phyloP scores from a whole-genome alignment of 176 grass and related monocot species.

The Lolium perenne region DNA sequence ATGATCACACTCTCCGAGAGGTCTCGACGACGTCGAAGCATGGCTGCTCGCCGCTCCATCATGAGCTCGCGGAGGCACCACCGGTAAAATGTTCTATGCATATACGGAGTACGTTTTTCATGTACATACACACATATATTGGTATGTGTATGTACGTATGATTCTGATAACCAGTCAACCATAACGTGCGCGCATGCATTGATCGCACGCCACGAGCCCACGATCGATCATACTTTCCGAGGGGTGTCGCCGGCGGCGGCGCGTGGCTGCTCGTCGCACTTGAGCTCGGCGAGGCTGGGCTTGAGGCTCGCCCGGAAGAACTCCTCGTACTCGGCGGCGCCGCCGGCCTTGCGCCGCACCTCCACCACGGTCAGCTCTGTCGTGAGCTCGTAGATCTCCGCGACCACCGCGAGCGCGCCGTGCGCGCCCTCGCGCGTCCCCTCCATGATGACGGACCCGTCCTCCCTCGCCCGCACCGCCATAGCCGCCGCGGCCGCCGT shows the following conservation, averaged over 20 bases:
- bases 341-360: slow-evolving; percentile 83
- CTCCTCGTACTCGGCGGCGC: slow-evolving; percentile 81
- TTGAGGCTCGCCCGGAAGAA: slow-evolving; percentile 58
- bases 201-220: too few relatives aligned
- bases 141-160: too few relatives aligned
- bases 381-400: slow-evolving; percentile 92
- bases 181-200: slow-evolving; percentile 14
- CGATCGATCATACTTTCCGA: too few relatives aligned
- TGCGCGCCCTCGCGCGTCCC: slow-evolving; percentile 88
- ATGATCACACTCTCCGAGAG: slow-evolving; percentile 41
- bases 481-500: slow-evolving; percentile 56
- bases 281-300: slow-evolving; percentile 35
- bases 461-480: slow-evolving; percentile 62
- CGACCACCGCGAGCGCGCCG: slow-evolving; percentile 74
- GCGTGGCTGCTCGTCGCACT: slow-evolving; percentile 34
- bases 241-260: too few relatives aligned
- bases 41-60: slow-evolving; percentile 31
- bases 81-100: slow-evolving; percentile 42
- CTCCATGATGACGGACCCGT: slow-evolving; percentile 72
- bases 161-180: too few relatives aligned
- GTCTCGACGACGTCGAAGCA: slow-evolving; percentile 3
- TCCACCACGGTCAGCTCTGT: slow-evolving; percentile 80
- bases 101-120: too few relatives aligned
- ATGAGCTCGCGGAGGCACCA: slow-evolving; percentile 57
- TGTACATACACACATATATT: too few relatives aligned